A percentile compares a stretch with the other conserved stretches of the same genome.
Evolutionary conservation across 805 yeast species (phyloP).

Genomic region (Candida nitratophila): DNA sequence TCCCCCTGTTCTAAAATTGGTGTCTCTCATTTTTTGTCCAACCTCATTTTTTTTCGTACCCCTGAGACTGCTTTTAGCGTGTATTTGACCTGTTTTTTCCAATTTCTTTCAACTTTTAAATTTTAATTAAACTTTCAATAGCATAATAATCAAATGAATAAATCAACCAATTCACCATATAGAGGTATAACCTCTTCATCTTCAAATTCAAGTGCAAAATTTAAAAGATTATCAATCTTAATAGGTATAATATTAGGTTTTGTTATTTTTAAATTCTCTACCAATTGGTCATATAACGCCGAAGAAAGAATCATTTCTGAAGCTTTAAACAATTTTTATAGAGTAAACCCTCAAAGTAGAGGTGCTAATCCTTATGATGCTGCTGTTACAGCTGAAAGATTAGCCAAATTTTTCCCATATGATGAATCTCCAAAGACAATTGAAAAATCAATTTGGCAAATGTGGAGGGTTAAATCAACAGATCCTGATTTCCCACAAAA

Average conservation of each 20-base stretch:
- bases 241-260: constrained; percentile 22
- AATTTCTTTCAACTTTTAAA: too few relatives aligned
- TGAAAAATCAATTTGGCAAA: constrained; percentile 26
- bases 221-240: constrained; percentile 17
- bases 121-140: too few relatives aligned
- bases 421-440: constrained; percentile 26
- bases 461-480: constrained; percentile 27
- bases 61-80: too few relatives aligned
- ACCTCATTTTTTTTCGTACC: too few relatives aligned
- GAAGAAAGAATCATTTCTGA: constrained; percentile 20
- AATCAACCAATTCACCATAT: constrained; percentile 7
- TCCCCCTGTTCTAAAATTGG: too few relatives aligned
- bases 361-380: constrained; percentile 29
- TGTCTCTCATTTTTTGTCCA: too few relatives aligned
- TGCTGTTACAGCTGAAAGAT: constrained; percentile 23
- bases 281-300: constrained; percentile 17
- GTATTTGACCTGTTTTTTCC: too few relatives aligned
- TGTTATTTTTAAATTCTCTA: constrained; percentile 17
- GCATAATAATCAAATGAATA: too few relatives aligned
- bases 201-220: constrained; percentile 11
- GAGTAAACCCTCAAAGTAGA: constrained; percentile 24
- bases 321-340: constrained; percentile 22
- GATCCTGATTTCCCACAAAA: constrained; percentile 29
- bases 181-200: constrained; percentile 15
- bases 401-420: constrained; percentile 24